phyloP scores from a whole-genome alignment of 2,329 filamentous ascomycete species.

The Stagonosporopsis chrysanthemi region DNA sequence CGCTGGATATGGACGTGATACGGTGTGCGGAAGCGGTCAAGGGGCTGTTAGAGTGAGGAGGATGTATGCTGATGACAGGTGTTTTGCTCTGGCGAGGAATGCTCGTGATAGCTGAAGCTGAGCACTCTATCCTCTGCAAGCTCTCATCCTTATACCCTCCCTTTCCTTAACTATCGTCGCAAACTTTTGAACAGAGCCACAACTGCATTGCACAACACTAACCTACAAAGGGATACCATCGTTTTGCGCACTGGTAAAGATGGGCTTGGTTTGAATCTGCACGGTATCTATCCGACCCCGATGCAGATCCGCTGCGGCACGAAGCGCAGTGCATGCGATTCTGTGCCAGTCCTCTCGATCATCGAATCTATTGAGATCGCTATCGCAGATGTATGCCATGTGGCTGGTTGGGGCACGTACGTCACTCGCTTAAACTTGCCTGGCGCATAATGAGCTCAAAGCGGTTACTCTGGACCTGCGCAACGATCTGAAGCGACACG shows the following conservation, averaged over 20 bases:
- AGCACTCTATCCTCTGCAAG: neutral
- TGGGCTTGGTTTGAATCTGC: neutral
- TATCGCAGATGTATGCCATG: neutral
- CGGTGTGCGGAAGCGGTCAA: neutral
- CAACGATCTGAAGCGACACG: neutral
- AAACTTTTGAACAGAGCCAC: neutral
- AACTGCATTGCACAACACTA: constrained; percentile 2
- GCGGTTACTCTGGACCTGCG: neutral
- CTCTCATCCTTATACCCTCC: neutral
- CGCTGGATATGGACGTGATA: neutral
- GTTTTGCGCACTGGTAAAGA: neutral
- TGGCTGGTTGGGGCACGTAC: neutral
- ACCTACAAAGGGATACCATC: constrained; percentile 8
- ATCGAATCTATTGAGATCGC: constrained; percentile 3
- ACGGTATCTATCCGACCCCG: neutral
- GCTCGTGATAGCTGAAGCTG: neutral
- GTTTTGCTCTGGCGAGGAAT: too few species aligned
- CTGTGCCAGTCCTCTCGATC: neutral
- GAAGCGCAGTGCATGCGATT: neutral
- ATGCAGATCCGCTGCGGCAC: constrained; percentile 6
- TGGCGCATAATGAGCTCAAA: constrained; percentile 13
- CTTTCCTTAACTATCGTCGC: neutral
- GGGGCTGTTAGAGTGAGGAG: neutral
- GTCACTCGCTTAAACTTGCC: constrained; percentile 2
- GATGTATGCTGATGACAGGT: too few species aligned